Evolutionary conservation across 1,284 basidiomycete genomes (phyloP).

Genomic region (Moesziomyces parantarcticus): DNA sequence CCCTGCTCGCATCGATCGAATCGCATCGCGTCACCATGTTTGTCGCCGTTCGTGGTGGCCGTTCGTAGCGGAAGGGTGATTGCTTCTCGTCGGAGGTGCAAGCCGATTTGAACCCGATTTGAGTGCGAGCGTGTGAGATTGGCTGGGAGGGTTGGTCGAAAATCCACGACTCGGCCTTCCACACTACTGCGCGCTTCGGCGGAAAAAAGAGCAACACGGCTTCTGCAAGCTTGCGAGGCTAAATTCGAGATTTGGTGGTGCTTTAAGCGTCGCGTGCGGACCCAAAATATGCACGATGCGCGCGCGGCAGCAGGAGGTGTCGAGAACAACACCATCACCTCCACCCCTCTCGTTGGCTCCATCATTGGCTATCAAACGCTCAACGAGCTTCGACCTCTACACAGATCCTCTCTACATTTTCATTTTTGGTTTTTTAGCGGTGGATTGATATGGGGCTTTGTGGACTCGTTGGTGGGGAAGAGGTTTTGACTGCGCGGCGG

Average conservation of each 20-base stretch:
- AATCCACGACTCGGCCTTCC: constrained; percentile 5
- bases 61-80: no score
- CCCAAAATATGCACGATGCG: background rate
- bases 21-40: no score
- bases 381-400: background rate
- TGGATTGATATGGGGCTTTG: constrained; percentile 26
- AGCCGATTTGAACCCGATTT: background rate
- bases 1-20: background rate
- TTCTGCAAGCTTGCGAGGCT: background rate
- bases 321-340: constrained; percentile 5
- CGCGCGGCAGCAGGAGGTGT: background rate
- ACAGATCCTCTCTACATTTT: no score
- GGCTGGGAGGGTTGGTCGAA: constrained; percentile 8
- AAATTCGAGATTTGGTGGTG: no score
- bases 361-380: background rate
- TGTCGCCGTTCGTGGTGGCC: no score
- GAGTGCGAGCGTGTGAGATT: background rate
- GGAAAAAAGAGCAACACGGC: constrained; percentile 10
- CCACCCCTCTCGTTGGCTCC: no score
- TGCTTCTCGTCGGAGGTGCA: no score
- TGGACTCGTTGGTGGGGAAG: constrained; percentile 4
- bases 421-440: no score
- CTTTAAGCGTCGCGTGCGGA: background rate
- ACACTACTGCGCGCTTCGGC: constrained; percentile 1
- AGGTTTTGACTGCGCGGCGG: background rate